These are phyloP conservation scores for Fraxinus anomala DNA, from an alignment of 257 asterid genomes.

Conservation along the genomic window DNA sequence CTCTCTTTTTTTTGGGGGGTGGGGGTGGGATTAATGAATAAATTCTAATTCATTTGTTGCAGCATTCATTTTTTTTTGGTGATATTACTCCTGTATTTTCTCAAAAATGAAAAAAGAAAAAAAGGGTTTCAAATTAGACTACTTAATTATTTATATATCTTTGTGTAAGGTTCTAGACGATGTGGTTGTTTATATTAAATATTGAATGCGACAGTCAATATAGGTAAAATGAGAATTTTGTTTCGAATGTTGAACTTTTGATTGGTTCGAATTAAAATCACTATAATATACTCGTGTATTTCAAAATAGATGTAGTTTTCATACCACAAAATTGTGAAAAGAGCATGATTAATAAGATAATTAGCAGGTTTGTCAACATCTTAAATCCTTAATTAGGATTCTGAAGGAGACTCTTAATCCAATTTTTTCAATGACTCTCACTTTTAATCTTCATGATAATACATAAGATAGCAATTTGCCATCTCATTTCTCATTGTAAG, in stretches of 20 bases:
- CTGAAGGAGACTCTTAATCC: conserved; percentile 3
- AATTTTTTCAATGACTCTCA: not conserved
- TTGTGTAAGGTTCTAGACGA: not conserved
- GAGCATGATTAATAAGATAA: not conserved
- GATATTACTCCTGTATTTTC: no score
- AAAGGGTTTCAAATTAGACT: no score
- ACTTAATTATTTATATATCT: no score
- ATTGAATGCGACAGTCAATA: no score
- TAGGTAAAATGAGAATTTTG: not conserved
- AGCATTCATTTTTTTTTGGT: no score
- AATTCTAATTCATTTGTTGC: not conserved
- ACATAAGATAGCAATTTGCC: not conserved
- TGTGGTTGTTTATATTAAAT: no score
- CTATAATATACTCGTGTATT: not conserved
- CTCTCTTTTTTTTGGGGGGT: no score
- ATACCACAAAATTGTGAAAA: not conserved
- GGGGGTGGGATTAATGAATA: no score
- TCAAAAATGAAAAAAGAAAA: no score
- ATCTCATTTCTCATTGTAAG: not conserved
- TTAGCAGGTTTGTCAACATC: not conserved
- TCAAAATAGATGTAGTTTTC: not conserved
- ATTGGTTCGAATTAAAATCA: not conserved
- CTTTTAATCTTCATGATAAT: not conserved
- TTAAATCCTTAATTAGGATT: not conserved
- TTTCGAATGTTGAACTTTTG: not conserved